phyloP scores from a whole-genome alignment of 306 rosid genomes.

The Bauhinia variegata region DNA sequence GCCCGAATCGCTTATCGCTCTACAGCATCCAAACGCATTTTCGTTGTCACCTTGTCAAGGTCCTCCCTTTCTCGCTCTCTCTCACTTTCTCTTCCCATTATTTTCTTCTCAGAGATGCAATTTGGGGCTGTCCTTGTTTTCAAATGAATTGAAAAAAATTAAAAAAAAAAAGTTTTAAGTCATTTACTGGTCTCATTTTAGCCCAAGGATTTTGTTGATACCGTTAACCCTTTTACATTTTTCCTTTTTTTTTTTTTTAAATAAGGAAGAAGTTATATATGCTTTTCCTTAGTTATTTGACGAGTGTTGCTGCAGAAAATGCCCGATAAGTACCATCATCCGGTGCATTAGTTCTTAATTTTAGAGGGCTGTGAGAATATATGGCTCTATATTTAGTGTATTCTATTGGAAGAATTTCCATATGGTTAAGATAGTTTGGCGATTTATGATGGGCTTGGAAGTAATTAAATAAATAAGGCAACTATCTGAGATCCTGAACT shows the following conservation, averaged over 20 bases:
- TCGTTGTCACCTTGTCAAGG: constrained; percentile 62
- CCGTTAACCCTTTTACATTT: neutral
- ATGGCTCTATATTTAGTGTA: neutral
- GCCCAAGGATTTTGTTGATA: neutral
- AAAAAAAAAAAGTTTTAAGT: too few relatives aligned
- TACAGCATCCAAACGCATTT: constrained; percentile 54
- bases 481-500: neutral
- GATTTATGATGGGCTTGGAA: constrained; percentile 1
- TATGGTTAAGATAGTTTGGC: constrained; percentile 1
- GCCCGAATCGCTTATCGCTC: constrained; percentile 66
- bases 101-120: too few relatives aligned
- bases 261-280: neutral
- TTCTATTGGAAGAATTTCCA: constrained; percentile 10
- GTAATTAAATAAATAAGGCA: neutral
- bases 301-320: too few relatives aligned
- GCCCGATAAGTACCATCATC: neutral
- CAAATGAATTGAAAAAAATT: neutral
- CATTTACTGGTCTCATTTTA: too few relatives aligned
- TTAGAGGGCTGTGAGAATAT: neutral
- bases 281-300: neutral
- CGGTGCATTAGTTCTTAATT: neutral
- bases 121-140: neutral
- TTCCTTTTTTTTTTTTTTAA: neutral
- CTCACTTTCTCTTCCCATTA: neutral
- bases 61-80: constrained; percentile 11